Percentiles rank a stretch among this genome's conserved stretches.
Evolutionary conservation across 495 filamentous ascomycete genomes (phyloP).

Genomic region (Letharia lupina): DNA sequence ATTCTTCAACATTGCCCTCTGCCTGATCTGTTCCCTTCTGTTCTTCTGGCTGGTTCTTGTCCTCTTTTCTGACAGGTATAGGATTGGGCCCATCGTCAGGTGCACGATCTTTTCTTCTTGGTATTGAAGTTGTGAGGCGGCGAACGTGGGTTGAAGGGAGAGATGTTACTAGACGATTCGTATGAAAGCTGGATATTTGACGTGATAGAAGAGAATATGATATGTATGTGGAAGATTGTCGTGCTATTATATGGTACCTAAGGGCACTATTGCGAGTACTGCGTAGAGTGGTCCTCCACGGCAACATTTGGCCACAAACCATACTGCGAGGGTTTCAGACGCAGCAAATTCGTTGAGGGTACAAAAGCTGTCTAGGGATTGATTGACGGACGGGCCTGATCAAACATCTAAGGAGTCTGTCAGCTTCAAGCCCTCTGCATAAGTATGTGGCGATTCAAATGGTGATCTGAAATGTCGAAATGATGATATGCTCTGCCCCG

Average conservation of each 20-base stretch:
- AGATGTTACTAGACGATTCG: slow-evolving; percentile 32
- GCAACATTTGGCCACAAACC: slow-evolving; percentile 47
- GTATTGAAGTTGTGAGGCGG: slow-evolving; percentile 21
- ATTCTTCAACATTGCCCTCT: slow-evolving; percentile 34
- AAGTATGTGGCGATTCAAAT: not conserved
- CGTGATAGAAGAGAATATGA: not conserved
- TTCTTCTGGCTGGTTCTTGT: slow-evolving; percentile 28
- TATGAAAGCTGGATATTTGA: slow-evolving; percentile 20
- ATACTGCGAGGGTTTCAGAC: slow-evolving; percentile 32
- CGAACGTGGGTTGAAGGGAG: slow-evolving; percentile 18
- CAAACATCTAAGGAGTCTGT: not conserved
- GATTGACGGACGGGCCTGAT: not conserved
- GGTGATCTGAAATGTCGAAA: not conserved
- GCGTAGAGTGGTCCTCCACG: slow-evolving; percentile 49
- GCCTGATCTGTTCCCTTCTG: slow-evolving; percentile 29
- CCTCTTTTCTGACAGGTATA: slow-evolving; percentile 35
- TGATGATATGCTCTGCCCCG: slow-evolving; percentile 9
- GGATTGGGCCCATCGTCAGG: slow-evolving; percentile 30
- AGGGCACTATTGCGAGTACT: slow-evolving; percentile 11
- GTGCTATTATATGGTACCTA: slow-evolving; percentile 1
- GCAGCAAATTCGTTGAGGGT: not conserved
- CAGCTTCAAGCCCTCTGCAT: too few species aligned
- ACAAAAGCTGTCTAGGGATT: not conserved
- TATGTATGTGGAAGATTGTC: not conserved
- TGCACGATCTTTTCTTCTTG: slow-evolving; percentile 23